Base-by-base conservation (phyloP, 176 grass and related monocot species). In the Oryza brachyantha region DNA sequence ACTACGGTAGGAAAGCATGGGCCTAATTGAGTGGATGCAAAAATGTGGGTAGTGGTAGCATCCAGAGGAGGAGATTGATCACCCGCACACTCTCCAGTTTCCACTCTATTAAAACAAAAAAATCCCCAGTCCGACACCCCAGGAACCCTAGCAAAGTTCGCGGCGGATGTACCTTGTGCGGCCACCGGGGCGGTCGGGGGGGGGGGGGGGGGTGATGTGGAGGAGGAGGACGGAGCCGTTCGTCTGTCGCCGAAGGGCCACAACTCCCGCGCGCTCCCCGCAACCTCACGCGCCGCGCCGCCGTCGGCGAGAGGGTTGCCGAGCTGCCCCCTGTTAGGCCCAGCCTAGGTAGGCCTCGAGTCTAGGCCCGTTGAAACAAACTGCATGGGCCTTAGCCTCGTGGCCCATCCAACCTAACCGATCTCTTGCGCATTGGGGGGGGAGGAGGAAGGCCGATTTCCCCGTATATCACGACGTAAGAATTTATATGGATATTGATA, bases 161-260 rank as follows among this genome's bases (percentile, higher is more conserved):
- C 52, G 21, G n/a, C 7, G 52, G 52, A 52, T 52, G 19, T 24
- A 57, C 52, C 52, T 57, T 57, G 52, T n/a, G 52, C 52, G 52
- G n/a, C n/a, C n/a, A n/a, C n/a, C n/a, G n/a, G n/a, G n/a, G n/a
- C n/a, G n/a, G n/a, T n/a, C n/a, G n/a, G n/a, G n/a, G n/a, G n/a
- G n/a, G n/a, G n/a, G n/a, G n/a, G n/a, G n/a, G n/a, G 8, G n/a
- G 36, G 67, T 19, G 43, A 10, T 2, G 43, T 64, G 13, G 69
- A 71, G 25, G 67, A 19, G 68, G 52, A 84, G 63, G 45, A n/a
- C 50, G 63, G 45, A n/a, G 61, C 39, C 29, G 16, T 62, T 81
- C 63, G n/a, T 70, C 76, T 81, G 76, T 84, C 67, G 68, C 29
- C 10, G 2, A 73, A 16, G 21, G 5, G 21, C 52, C 21, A 57